Evolutionary conservation across 129 eudicot genomes (phyloP).

Genomic region (Flaveria sonorensis): DNA sequence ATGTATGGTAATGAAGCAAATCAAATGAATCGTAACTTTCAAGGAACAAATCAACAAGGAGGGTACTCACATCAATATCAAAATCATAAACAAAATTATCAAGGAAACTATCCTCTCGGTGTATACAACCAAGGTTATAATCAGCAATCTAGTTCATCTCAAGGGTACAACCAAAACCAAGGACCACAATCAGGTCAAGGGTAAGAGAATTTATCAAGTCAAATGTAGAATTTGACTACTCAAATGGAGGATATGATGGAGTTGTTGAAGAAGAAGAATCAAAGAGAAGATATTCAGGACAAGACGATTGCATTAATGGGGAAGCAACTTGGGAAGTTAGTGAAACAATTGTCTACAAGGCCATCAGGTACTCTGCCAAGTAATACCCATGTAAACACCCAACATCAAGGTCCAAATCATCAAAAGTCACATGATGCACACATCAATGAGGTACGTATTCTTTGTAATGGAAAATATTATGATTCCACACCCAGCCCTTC

Average conservation of each 20-base stretch:
- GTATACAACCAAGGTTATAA: too few relatives aligned
- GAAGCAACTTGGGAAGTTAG: neutral
- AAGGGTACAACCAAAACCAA: neutral
- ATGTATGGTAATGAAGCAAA: too few relatives aligned
- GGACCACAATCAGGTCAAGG: too few relatives aligned
- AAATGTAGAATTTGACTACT: neutral
- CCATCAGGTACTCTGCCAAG: neutral
- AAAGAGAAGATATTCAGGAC: neutral
- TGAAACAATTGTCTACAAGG: neutral
- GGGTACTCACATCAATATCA: too few relatives aligned
- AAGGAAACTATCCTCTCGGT: too few relatives aligned
- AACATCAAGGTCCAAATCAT: neutral
- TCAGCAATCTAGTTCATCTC: neutral
- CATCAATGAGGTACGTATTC: neutral
- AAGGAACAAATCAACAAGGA: too few relatives aligned
- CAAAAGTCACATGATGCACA: neutral
- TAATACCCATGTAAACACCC: neutral
- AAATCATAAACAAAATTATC: too few relatives aligned
- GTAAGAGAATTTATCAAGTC: too few relatives aligned
- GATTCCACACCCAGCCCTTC: neutral
- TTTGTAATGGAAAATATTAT: neutral
- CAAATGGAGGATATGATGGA: neutral
- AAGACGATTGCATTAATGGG: neutral
- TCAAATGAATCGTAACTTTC: too few relatives aligned
- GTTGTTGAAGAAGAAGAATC: neutral